These are phyloP conservation scores for Nicotiana knightiana DNA, from an alignment of 257 asterid species.

Conservation along the genomic window DNA sequence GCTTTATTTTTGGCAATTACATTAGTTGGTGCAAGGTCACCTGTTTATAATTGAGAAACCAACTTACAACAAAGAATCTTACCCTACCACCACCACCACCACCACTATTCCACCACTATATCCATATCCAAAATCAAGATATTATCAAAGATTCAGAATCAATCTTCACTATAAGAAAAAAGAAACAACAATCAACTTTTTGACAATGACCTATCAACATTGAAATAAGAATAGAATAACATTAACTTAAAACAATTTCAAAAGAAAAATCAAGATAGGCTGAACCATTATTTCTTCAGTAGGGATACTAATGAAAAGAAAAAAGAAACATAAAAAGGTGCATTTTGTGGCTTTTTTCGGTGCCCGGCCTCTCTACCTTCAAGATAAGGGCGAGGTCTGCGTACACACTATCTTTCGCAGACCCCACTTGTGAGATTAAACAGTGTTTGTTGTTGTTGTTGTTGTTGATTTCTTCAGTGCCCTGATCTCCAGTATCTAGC, in stretches of 20 bases:
- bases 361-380: too few species aligned
- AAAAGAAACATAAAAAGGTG: not conserved
- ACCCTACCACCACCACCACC: conserved; percentile 22
- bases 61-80: conserved; percentile 11
- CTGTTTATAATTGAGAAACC: conserved; percentile 18
- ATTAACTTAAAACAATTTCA: not conserved
- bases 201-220: conserved; percentile 7
- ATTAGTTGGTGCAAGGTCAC: conserved; percentile 12
- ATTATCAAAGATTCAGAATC: not conserved
- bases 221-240: not conserved
- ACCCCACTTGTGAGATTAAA: too few species aligned
- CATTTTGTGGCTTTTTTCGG: not conserved
- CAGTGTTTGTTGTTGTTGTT: too few species aligned
- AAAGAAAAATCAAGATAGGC: conserved; percentile 23
- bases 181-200: conserved; percentile 2
- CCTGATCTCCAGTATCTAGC: conserved; percentile 69
- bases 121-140: not conserved
- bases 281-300: not conserved
- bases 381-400: too few species aligned
- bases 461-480: not conserved
- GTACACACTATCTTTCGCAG: too few species aligned
- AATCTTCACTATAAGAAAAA: not conserved
- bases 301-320: not conserved
- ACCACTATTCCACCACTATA: not conserved
- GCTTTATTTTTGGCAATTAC: conserved; percentile 24